phyloP scores from a whole-genome alignment of 139 green algal species.

The Coelastrella sp. region DNA sequence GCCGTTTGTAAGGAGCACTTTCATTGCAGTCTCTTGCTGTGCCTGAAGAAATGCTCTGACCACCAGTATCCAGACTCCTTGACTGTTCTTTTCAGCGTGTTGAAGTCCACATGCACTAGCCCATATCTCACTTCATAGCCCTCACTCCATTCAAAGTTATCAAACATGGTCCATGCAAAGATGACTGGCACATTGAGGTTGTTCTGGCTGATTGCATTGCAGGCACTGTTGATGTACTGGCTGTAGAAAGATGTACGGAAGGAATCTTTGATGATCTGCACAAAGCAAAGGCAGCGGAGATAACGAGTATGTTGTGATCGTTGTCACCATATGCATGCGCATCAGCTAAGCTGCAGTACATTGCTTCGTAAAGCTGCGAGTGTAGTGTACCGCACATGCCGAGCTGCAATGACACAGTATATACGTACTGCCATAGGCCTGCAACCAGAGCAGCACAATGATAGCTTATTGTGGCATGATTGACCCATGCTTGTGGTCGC shows the following conservation, averaged over 20 bases:
- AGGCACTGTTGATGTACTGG: slow-evolving; percentile 24
- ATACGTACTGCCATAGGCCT: no score
- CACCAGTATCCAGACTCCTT: slow-evolving; percentile 40
- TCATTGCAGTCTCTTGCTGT: slow-evolving; percentile 22
- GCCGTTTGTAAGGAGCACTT: no score
- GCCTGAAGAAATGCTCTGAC: slow-evolving; percentile 15
- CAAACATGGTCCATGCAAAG: slow-evolving; percentile 31
- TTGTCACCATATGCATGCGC: no score
- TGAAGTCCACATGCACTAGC: slow-evolving; percentile 39
- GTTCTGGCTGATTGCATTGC: slow-evolving; percentile 4
- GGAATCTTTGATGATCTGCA: slow-evolving; percentile 14
- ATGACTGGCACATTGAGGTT: slow-evolving; percentile 33
- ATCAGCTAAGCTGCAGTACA: no score
- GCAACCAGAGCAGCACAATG: no score
- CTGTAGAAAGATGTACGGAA: slow-evolving; percentile 26
- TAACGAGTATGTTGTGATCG: no score
- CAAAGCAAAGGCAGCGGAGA: background rate
- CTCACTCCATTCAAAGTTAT: slow-evolving; percentile 31
- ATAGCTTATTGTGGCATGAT: no score
- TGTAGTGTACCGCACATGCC: no score
- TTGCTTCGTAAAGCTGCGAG: no score
- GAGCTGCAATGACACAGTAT: no score
- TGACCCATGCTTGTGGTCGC: background rate
- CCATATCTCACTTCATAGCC: slow-evolving; percentile 39
- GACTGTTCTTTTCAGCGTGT: background rate